These are phyloP conservation scores for Geranium brycei DNA, from an alignment of 345 rosid species.

Conservation along the genomic window DNA sequence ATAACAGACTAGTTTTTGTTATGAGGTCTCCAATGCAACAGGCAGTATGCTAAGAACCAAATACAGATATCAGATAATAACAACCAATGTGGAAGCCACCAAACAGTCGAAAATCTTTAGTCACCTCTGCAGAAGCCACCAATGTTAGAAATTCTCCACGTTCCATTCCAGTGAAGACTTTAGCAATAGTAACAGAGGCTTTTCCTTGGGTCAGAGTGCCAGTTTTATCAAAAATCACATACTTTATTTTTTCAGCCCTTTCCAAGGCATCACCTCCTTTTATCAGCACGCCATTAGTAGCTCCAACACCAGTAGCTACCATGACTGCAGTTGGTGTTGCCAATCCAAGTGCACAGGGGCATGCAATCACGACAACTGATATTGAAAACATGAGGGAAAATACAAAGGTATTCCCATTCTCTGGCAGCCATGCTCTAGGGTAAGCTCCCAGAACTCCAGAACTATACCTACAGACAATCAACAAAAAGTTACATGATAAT, in stretches of 20 bases:
- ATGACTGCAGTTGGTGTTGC: constrained; percentile 99
- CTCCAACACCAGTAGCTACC: constrained; percentile 99
- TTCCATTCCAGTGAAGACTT: constrained; percentile 65
- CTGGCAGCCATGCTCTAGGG: constrained; percentile 83
- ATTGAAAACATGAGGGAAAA: constrained; percentile 95
- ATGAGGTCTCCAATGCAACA: no score
- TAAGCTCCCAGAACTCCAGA: constrained; percentile 72
- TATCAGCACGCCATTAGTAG: constrained; percentile 90
- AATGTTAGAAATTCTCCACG: constrained; percentile 86
- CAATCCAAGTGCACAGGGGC: constrained; percentile 99
- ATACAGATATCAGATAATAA: not conserved
- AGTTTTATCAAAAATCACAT: constrained; percentile 92
- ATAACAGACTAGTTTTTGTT: no score
- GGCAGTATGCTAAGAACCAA: not conserved
- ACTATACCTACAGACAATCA: constrained; percentile 44
- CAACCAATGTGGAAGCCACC: no score
- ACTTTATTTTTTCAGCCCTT: constrained; percentile 85
- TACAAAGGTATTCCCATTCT: constrained; percentile 74
- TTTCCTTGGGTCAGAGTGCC: constrained; percentile 97
- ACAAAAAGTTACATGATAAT: not conserved
- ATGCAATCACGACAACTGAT: constrained; percentile 96
- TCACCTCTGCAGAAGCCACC: constrained; percentile 98
- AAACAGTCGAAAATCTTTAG: constrained; percentile 7
- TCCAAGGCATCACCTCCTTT: constrained; percentile 99
- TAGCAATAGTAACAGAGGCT: constrained; percentile 73